A percentile compares a stretch with the other conserved stretches of the same genome.
Evolutionary conservation across 1,284 basidiomycete genomes (phyloP).

Genomic region (Ganoderma resinaceum): DNA sequence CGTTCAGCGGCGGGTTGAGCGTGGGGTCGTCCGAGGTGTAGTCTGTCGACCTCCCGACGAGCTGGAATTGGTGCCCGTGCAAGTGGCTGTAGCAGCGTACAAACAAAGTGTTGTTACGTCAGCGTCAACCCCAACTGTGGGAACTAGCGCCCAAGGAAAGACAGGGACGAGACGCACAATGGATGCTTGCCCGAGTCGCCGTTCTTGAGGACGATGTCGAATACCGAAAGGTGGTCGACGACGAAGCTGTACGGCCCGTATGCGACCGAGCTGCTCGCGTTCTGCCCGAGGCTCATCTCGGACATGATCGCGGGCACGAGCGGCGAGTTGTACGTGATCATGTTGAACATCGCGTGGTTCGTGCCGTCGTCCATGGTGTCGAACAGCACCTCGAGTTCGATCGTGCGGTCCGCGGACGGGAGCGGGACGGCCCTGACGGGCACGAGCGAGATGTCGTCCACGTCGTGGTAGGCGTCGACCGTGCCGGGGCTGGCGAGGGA

Average conservation of each 20-base stretch:
- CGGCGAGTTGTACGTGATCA: conserved; percentile 73
- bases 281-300: conserved; percentile 76
- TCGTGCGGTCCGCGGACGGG: conserved; percentile 53
- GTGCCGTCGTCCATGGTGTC: conserved; percentile 82
- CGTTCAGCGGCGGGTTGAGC: conserved; percentile 83
- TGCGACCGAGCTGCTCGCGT: conserved; percentile 70
- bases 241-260: conserved; percentile 86
- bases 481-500: conserved; percentile 56
- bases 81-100: conserved; percentile 66
- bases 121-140: not conserved
- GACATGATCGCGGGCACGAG: conserved; percentile 80
- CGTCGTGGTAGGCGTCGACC: conserved; percentile 60
- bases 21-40: conserved; percentile 79
- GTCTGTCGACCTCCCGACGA: conserved; percentile 76
- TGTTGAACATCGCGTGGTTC: conserved; percentile 79
- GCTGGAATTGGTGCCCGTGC: conserved; percentile 84
- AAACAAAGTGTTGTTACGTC: not conserved
- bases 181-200: conserved; percentile 81
- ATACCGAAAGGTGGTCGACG: conserved; percentile 75
- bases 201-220: conserved; percentile 87
- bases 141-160: not conserved
- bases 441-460: conserved; percentile 68
- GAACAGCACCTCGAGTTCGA: conserved; percentile 66
- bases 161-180: conserved; percentile 62
- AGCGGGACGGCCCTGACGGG: conserved; percentile 57